Evolutionary conservation across 441 rosid species (phyloP).

Genomic region (Erodium trifolium): DNA sequence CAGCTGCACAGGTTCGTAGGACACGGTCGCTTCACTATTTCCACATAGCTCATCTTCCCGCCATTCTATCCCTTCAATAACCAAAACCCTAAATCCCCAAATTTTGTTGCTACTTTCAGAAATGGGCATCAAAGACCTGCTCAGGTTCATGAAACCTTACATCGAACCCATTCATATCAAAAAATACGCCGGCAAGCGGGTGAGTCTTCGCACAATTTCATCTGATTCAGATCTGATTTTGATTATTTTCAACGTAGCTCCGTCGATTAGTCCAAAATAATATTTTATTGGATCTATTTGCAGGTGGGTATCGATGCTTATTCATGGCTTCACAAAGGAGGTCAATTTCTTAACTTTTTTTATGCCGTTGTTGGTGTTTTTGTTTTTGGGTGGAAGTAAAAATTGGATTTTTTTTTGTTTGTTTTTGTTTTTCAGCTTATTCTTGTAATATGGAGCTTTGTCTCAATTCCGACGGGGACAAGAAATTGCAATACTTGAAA

Average conservation of each 20-base stretch:
- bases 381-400: background rate
- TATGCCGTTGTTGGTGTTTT: background rate
- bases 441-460: conserved; percentile 93
- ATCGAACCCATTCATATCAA: conserved; percentile 60
- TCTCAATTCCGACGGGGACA: conserved; percentile 45
- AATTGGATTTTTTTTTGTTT: background rate
- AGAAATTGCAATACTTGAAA: conserved; percentile 50
- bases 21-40: background rate
- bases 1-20: background rate
- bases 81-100: background rate
- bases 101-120: background rate
- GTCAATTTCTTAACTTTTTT: conserved; percentile 20
- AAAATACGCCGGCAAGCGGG: conserved; percentile 70
- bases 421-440: conserved; percentile 42
- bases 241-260: background rate
- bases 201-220: conserved; percentile 15
- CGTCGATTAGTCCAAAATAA: background rate
- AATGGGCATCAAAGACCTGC: conserved; percentile 85
- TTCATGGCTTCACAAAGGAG: conserved; percentile 95
- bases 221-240: background rate
- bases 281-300: background rate
- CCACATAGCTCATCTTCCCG: background rate
- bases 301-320: conserved; percentile 96
- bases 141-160: conserved; percentile 77
- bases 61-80: background rate